Percentiles rank a stretch among this genome's conserved stretches.
Evolutionary conservation across 805 yeast genomes (phyloP).

Genomic region (Pichia rugopelliculosa): DNA sequence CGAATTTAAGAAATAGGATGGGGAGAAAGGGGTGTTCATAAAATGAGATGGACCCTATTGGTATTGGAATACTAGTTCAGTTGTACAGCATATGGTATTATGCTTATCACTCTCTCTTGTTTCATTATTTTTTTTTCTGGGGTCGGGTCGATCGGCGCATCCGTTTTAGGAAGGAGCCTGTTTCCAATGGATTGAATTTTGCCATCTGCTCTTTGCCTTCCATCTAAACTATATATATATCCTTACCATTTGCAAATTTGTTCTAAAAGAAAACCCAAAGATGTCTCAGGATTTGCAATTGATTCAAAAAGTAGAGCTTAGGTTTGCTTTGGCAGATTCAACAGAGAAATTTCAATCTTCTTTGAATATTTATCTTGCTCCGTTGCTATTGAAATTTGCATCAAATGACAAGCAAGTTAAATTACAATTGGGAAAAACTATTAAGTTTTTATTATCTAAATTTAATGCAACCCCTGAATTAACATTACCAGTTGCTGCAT

Average conservation of each 20-base stretch:
- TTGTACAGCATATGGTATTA: too few relatives aligned
- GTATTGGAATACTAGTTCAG: too few relatives aligned
- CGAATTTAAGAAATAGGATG: too few relatives aligned
- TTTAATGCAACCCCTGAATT: slow-evolving; percentile 47
- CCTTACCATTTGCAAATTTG: background rate
- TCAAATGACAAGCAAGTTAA: slow-evolving; percentile 65
- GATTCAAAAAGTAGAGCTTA: slow-evolving; percentile 72
- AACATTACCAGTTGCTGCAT: slow-evolving; percentile 55
- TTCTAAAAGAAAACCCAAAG: background rate
- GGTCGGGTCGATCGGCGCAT: background rate
- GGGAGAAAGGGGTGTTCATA: too few relatives aligned
- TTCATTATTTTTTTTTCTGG: too few relatives aligned
- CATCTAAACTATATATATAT: background rate
- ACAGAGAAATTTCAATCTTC: slow-evolving; percentile 57
- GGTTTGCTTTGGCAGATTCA: slow-evolving; percentile 67
- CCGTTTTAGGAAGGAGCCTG: background rate
- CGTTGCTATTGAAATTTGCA: slow-evolving; percentile 69
- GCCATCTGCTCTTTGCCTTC: background rate
- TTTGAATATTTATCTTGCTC: slow-evolving; percentile 59
- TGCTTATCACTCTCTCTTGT: too few relatives aligned
- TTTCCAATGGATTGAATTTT: background rate
- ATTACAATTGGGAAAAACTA: slow-evolving; percentile 50
- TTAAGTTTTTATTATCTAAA: slow-evolving; percentile 63
- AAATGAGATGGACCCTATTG: too few relatives aligned
- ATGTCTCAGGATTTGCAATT: slow-evolving; percentile 44